Base-by-base conservation (phyloP, 345 rosid species). In the Bruguiera sexangula region DNA sequence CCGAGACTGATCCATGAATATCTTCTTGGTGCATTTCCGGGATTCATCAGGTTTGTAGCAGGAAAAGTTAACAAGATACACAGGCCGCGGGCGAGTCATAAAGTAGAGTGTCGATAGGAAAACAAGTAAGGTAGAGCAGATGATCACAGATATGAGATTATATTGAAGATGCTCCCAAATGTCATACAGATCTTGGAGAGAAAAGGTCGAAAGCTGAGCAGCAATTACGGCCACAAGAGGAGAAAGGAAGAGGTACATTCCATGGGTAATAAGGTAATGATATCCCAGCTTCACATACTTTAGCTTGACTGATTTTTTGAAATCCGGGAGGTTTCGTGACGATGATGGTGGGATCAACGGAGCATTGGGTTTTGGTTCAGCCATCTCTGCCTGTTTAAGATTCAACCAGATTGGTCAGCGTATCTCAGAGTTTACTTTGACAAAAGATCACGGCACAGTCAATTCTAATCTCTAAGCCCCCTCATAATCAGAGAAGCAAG, bases 271-370 rank as follows among this genome's bases (percentile, higher is more conserved):
- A 10, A 78, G 64, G 46, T 78, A 70, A 63, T 78, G 82, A 67
- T 78, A 78, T 7, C 82, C 82, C 19, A 78, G 69, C 66, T 78
- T 78, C 67, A 78, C 82, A 36, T 78, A 78, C 26, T 78, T 78
- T 15, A 78, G 77, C 58, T 63, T 73, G 19, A 78, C 65, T 2
- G 81, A 77, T 43, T 73, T 68, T 67, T 73, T 70, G 60, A 70
- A 70, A 52, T 70, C 73, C 1, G 73, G 73, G 22, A 70, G 73
- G 61, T 32, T 62, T 51, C 73, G 16, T 1, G 80, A 34, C 34
- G 84, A 69, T 9, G 69, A 64, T 70, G 72, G 51, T 60, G 30
- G 77, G 20, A 77, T 74, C 67, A 82, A 76, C 20, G 84, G 88
- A 31, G 78, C 60, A n/a, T 76, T 71, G 3, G 60, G 65, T 22